Evolutionary conservation across 192 early-diverging fungal genomes (phyloP), one percentile per base, ranked within the genome.

Genomic region (Backusella luteola): DNA sequence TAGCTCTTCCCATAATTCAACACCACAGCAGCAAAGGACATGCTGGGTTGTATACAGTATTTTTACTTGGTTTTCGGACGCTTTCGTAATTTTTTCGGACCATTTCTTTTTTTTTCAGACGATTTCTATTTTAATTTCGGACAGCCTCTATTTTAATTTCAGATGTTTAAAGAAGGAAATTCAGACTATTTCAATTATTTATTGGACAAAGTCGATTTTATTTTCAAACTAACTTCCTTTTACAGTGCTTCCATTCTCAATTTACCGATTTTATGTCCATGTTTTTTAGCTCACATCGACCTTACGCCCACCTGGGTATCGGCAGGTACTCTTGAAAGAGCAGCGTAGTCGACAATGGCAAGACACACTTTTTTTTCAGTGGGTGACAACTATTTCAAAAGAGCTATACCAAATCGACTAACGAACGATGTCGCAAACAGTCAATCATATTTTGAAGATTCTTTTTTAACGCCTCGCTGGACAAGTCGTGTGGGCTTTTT

Each of bases 371-470:
- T 68, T 68, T 68, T 36, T 34, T 29, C 34, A 68, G 34, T 68
- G 19, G 67, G 2, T 68, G 67, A 39, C 1, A 68, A 68, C 23
- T 21, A 53, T 8, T 21, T 2, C 52, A 53, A 53, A 53, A 53
- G 21, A 53, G 21, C 52, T 53, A 53, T 23, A 53, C n/a, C 6
- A 53, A 53, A 53, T 23, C 52, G 29, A 52, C 53, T 29, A 73
- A 35, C 46, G 52, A 73, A 52, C 72, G 21, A 53, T 34, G 2
- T 52, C 53, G 19, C 72, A 73, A 73, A 71, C 29, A 71, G 39
- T 6, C 12, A 71, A 71, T 71, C 23, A 49, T 71, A 71, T 71
- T 71, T 34, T 59, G 56, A 63, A 63, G 52, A 36, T 73, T 73
- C 0, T n/a, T 34, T 52, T 73, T 53, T 56, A 52, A 52, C n/a